These are phyloP conservation scores for Anisodus tanguticus DNA, from an alignment of 257 asterid species.

Conservation along the genomic window DNA sequence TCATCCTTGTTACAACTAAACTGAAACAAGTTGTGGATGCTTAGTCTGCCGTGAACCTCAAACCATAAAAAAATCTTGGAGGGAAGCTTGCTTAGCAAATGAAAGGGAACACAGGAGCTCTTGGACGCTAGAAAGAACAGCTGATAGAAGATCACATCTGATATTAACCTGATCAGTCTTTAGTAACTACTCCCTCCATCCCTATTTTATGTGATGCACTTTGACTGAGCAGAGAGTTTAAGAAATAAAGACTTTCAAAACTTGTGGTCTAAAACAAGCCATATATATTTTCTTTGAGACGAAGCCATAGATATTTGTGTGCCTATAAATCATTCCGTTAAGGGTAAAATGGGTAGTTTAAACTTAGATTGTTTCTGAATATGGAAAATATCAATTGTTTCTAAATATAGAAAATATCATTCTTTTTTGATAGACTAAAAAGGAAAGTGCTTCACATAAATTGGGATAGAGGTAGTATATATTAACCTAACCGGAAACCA, in stretches of 20 bases:
- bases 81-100: background rate
- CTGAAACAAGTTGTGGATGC: background rate
- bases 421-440: background rate
- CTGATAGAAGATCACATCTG: background rate
- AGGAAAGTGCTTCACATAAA: background rate
- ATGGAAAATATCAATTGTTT: background rate
- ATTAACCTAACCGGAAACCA: background rate
- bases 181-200: background rate
- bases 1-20: background rate
- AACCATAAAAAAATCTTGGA: background rate
- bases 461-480: background rate
- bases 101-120: slow-evolving; percentile 6
- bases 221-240: background rate
- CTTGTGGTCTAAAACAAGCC: background rate
- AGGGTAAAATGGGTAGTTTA: background rate
- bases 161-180: background rate
- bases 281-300: background rate
- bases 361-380: background rate
- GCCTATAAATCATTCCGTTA: background rate
- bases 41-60: slow-evolving; percentile 6
- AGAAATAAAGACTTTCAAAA: background rate
- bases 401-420: background rate
- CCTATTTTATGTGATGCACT: background rate
- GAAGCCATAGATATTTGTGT: background rate
- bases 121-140: slow-evolving; percentile 9